phyloP scores from a whole-genome alignment of 2,329 filamentous ascomycete genomes.

The Talaromyces sp. region DNA sequence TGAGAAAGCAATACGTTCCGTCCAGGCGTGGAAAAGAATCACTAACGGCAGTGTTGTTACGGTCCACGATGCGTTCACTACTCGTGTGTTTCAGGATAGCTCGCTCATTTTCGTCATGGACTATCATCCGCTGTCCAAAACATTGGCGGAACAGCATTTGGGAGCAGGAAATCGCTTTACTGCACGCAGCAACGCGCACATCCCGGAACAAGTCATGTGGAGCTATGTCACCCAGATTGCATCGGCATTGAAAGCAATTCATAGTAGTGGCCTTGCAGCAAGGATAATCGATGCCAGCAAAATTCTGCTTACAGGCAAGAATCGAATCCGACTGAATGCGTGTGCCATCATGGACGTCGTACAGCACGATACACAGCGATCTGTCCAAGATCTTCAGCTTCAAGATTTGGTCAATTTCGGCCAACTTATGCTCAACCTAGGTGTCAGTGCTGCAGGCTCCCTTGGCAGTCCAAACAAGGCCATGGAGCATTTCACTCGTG shows the following conservation, averaged over 20 bases:
- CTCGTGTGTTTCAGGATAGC: conserved; percentile 86
- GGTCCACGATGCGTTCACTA: conserved; percentile 90
- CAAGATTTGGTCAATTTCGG: conserved; percentile 86
- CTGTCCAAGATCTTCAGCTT: conserved; percentile 74
- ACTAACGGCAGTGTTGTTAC: conserved; percentile 79
- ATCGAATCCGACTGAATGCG: conserved; percentile 80
- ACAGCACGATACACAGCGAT: conserved; percentile 69
- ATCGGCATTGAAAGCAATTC: conserved; percentile 82
- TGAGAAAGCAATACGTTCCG: conserved; percentile 80
- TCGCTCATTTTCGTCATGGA: conserved; percentile 92
- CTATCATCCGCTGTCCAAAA: conserved; percentile 88
- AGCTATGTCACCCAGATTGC: conserved; percentile 88
- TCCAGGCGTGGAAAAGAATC: conserved; percentile 86
- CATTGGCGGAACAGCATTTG: conserved; percentile 75
- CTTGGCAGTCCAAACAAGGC: conserved; percentile 65
- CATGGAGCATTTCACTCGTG: conserved; percentile 72
- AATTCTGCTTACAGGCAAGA: conserved; percentile 85
- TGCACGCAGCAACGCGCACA: conserved; percentile 44
- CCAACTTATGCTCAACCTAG: conserved; percentile 77
- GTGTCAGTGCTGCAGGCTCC: conserved; percentile 63
- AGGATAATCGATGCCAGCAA: conserved; percentile 84
- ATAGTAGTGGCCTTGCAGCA: conserved; percentile 76
- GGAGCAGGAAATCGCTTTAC: conserved; percentile 41
- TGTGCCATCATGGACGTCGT: conserved; percentile 89
- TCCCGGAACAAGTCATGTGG: conserved; percentile 79